Percentiles rank a stretch among this genome's conserved stretches.
phyloP scores from a whole-genome alignment of 1,139 yeast genomes.

The Sugiyamaella grinbergsii region DNA sequence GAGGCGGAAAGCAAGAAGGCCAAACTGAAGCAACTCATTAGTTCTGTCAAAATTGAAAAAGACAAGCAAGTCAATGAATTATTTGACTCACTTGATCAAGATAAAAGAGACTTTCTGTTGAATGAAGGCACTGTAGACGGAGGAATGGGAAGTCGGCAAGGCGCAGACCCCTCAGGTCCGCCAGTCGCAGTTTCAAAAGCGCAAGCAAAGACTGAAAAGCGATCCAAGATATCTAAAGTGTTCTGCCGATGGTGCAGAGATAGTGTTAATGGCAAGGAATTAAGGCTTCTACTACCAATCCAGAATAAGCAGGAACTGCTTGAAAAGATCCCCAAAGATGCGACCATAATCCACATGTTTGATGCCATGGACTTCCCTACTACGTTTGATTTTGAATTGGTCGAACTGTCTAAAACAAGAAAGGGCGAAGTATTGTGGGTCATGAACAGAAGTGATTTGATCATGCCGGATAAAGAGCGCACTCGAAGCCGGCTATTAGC shows the following conservation, averaged over 20 bases:
- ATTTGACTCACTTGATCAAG: conserved; percentile 23
- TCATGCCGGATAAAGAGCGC: conserved; percentile 46
- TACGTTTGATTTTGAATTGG: conserved; percentile 49
- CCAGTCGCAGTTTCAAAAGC: conserved; percentile 12
- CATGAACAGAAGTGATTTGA: conserved; percentile 60
- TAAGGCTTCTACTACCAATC: conserved; percentile 26
- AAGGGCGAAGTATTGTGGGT: conserved; percentile 49
- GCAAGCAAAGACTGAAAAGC: conserved; percentile 22
- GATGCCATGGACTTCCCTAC: conserved; percentile 74
- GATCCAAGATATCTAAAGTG: conserved; percentile 19
- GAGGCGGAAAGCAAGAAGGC: conserved; percentile 16
- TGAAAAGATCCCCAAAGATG: conserved; percentile 50
- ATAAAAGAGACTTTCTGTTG: conserved; percentile 28
- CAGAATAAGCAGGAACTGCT: conserved; percentile 36
- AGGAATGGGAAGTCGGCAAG: conserved; percentile 14
- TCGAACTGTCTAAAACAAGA: conserved; percentile 44
- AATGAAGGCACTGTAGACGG: conserved; percentile 25
- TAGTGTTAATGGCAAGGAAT: conserved; percentile 21
- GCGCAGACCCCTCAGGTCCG: conserved; percentile 22
- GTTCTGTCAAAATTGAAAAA: conserved; percentile 10
- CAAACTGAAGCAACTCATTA: conserved; percentile 1
- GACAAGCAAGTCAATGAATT: conserved; percentile 9
- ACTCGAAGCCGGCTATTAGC: conserved; percentile 47
- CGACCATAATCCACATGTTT: conserved; percentile 60
- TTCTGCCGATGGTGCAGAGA: conserved; percentile 29